Conservation (phyloP, 2,329 filamentous ascomycete species). For the Colletotrichum falcatum region DNA sequence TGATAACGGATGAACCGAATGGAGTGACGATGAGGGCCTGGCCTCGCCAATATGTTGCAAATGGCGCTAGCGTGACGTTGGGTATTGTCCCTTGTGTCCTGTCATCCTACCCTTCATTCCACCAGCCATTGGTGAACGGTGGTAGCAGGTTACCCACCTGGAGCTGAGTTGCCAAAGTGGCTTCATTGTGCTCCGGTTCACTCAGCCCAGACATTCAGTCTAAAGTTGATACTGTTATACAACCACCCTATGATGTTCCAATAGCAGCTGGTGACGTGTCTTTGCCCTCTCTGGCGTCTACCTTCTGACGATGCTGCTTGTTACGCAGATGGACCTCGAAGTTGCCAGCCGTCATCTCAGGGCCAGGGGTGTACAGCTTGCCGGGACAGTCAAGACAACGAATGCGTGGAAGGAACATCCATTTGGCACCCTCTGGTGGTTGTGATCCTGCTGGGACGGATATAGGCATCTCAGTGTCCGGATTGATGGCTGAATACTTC, state of each 20-base stretch:
- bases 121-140: neutral
- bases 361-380: constrained; percentile 92
- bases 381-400: constrained; percentile 92
- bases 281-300: constrained; percentile 54
- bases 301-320: constrained; percentile 79
- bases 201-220: neutral
- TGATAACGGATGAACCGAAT: neutral
- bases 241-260: constrained; percentile 10
- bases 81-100: neutral
- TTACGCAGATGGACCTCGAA: constrained; percentile 95
- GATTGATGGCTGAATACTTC: constrained; percentile 87
- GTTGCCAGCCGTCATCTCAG: constrained; percentile 85
- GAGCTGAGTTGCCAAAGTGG: neutral
- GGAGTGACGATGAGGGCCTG: neutral
- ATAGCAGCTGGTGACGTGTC: constrained; percentile 40
- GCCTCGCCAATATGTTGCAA: neutral
- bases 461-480: constrained; percentile 74
- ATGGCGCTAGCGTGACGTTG: neutral
- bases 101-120: neutral
- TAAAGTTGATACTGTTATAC: neutral
- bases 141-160: neutral
- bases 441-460: constrained; percentile 62
- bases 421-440: constrained; percentile 74
- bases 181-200: constrained; percentile 6
- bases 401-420: constrained; percentile 89